phyloP scores from a whole-genome alignment of 495 filamentous ascomycete genomes.

The Podospora bellae-mahoneyi region DNA sequence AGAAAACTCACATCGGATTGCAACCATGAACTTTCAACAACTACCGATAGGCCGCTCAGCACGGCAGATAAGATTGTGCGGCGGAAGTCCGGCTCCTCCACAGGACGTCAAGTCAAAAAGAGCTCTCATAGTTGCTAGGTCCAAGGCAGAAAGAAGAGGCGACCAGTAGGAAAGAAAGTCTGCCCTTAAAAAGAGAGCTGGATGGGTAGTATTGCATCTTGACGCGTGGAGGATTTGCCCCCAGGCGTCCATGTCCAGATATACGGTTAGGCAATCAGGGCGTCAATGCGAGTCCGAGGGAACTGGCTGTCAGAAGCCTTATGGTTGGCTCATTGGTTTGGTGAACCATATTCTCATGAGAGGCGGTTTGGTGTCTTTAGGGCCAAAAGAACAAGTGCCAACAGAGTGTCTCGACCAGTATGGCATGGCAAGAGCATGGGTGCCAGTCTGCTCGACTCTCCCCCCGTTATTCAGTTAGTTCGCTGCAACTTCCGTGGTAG shows the following conservation, averaged over 20 bases:
- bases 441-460: too few relatives aligned
- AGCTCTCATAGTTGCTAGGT: not conserved
- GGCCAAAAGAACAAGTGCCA: not conserved
- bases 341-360: not conserved
- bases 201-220: slow-evolving; percentile 27
- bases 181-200: not conserved
- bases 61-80: not conserved
- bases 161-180: not conserved
- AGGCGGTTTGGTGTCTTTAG: not conserved
- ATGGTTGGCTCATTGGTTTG: not conserved
- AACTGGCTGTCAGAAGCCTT: not conserved
- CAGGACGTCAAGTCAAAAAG: not conserved
- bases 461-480: not conserved
- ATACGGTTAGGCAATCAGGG: slow-evolving; percentile 21
- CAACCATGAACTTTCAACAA: not conserved
- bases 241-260: slow-evolving; percentile 22
- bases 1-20: not conserved
- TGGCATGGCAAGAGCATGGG: not conserved
- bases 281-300: slow-evolving; percentile 25
- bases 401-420: not conserved
- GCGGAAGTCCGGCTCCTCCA: not conserved
- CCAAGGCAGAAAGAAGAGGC: not conserved
- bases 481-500: not conserved
- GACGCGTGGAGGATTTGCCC: slow-evolving; percentile 23
- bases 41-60: slow-evolving; percentile 1